A percentile compares a stretch with the other conserved stretches of the same genome.
Conservation (phyloP, 1,284 basidiomycete species). For the Mycosarcoma mackinlayi region DNA sequence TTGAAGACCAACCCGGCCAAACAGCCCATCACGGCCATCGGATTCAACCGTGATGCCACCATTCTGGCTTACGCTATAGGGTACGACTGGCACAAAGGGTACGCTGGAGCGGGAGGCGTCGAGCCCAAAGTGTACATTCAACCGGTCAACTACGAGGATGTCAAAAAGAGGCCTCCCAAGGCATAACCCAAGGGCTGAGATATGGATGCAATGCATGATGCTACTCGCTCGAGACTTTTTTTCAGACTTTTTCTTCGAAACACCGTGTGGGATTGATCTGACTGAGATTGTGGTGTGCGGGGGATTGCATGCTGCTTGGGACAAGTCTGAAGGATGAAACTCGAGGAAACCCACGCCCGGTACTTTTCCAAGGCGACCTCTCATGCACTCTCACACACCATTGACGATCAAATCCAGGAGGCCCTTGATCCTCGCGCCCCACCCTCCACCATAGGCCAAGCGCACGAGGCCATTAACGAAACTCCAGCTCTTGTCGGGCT, state of each 20-base stretch:
- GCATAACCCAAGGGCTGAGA: constrained; percentile 3
- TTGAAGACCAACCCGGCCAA: constrained; percentile 61
- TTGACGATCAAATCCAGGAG: constrained; percentile 22
- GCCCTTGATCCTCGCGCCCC: constrained; percentile 5
- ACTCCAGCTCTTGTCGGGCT: constrained; percentile 22
- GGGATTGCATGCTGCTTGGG: too few species aligned
- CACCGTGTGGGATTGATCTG: too few species aligned
- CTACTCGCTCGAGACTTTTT: too few species aligned
- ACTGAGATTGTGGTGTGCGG: too few species aligned
- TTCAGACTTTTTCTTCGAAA: background rate
- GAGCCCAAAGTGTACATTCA: constrained; percentile 62
- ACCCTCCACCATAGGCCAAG: constrained; percentile 27
- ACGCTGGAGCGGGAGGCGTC: constrained; percentile 50
- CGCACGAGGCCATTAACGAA: constrained; percentile 34
- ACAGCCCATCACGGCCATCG: constrained; percentile 62
- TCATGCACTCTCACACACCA: constrained; percentile 1
- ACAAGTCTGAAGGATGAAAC: too few species aligned
- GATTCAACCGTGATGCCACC: constrained; percentile 61
- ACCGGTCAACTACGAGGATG: constrained; percentile 60
- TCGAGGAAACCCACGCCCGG: too few species aligned
- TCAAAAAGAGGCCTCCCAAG: constrained; percentile 62
- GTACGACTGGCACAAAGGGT: constrained; percentile 68
- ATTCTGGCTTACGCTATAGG: constrained; percentile 67
- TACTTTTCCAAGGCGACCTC: too few species aligned
- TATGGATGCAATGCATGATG: background rate